phyloP scores from a whole-genome alignment of 75 land plant genomes.

The Selaginella moellendorffii region DNA sequence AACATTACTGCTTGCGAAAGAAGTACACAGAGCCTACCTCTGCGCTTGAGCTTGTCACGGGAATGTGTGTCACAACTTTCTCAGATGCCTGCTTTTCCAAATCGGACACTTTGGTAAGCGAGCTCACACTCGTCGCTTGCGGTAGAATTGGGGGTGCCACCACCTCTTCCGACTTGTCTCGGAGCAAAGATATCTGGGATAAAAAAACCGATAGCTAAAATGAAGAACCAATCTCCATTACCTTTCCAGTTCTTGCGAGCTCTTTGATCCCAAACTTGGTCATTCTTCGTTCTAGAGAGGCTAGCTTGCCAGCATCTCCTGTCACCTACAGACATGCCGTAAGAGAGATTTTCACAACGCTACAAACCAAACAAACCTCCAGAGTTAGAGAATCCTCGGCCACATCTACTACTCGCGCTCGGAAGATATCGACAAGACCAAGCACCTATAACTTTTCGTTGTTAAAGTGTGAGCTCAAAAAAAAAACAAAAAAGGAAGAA shows the following conservation, averaged over 20 bases:
- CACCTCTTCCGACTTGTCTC: background rate
- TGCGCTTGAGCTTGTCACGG: too few species aligned
- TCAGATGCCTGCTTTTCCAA: background rate
- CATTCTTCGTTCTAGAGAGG: conserved; percentile 21
- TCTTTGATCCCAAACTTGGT: conserved; percentile 91
- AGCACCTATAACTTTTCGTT: background rate
- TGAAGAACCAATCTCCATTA: too few species aligned
- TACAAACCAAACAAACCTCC: background rate
- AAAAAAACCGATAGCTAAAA: too few species aligned
- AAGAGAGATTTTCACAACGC: too few species aligned
- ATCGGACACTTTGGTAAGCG: background rate
- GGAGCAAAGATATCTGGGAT: background rate
- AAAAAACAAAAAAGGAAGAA: background rate
- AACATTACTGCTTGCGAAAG: too few species aligned
- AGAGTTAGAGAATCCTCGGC: conserved; percentile 1
- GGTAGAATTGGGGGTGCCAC: background rate
- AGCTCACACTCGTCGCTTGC: background rate
- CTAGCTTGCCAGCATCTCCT: conserved; percentile 4
- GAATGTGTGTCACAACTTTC: background rate
- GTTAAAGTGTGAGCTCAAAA: background rate
- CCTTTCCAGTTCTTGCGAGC: conserved; percentile 95
- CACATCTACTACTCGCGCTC: conserved; percentile 8
- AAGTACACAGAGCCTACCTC: too few species aligned
- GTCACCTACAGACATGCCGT: conserved; percentile 3
- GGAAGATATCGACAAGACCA: conserved; percentile 4